A percentile compares a stretch with the other conserved stretches of the same genome.
Conservation (phyloP, 2,329 filamentous ascomycete genomes). For the Fusarium temperatum region DNA sequence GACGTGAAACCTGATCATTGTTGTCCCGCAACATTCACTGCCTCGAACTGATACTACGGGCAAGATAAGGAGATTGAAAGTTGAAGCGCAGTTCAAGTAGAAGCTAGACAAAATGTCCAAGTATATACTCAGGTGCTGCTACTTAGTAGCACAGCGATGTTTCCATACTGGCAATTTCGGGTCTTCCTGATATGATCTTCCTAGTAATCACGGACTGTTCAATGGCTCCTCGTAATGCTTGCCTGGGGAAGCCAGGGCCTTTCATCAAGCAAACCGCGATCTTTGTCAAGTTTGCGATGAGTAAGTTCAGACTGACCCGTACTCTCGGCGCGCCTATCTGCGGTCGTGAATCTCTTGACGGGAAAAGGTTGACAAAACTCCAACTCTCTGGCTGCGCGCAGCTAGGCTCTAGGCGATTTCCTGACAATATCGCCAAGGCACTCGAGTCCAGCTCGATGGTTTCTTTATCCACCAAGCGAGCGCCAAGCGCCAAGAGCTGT, state of each 20-base stretch:
- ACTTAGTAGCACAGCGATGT: not conserved
- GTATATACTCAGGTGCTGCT: not conserved
- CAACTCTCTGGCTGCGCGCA: not conserved
- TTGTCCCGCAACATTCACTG: not conserved
- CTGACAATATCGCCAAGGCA: not conserved
- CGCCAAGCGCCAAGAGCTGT: not conserved
- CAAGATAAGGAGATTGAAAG: no score
- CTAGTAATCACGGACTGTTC: not conserved
- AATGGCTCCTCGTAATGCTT: not conserved
- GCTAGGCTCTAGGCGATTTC: not conserved
- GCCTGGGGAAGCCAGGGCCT: not conserved
- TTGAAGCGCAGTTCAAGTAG: not conserved
- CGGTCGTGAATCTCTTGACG: not conserved
- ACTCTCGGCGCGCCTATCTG: not conserved
- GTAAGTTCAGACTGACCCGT: not conserved
- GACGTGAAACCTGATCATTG: not conserved
- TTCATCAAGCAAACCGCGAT: not conserved
- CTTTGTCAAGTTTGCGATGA: not conserved
- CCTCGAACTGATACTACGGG: not conserved
- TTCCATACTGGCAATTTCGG: not conserved
- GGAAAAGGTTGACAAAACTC: slow-evolving; percentile 5
- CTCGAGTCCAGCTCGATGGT: not conserved
- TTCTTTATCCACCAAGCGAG: not conserved
- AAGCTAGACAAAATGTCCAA: not conserved
- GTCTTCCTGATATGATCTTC: no score